Base-by-base conservation (phyloP, 257 asterid species). In the Verbascum thapsus region DNA sequence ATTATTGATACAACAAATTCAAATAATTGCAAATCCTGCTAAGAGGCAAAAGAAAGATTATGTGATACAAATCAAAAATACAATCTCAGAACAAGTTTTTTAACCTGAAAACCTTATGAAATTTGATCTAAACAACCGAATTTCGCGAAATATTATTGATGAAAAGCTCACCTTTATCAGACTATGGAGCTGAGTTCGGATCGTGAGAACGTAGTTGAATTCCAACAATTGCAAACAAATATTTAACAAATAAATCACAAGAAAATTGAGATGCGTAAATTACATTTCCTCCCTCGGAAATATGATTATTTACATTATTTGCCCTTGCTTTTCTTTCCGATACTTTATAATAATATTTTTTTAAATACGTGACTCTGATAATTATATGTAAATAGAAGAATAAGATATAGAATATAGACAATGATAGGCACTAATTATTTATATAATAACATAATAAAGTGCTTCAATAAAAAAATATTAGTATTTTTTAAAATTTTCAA, bases 1-100 rank as follows among this genome's bases (percentile, higher is more conserved):
- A 91, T 88, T 76, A 91, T 88, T 76, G 76, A 69, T 59, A 12
- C 47, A 7, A 13, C 1, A 16, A 48, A 48, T 16, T 47, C 54
- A 12, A 19, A 0, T 11, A 35, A 13, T 30, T 9, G 47, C 32
- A n/a, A 74, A 41, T n/a, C 57, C 73, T 61, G 69, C 50, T 50
- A 57, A 43, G 32, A 53, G 0, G 7, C 16, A 9, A 48, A 48
- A 66, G 20, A 19, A 7, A 10, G 30, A 44, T 51, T 17, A 7
- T 7, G 10, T 9, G 42, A 43, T 61, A n/a, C 52, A 55, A 64
- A 45, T 39, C 49, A 30, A 52, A n/a, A 57, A 41, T 53, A 6
- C 0, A 15, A 55, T 39, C 56, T 40, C 48, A 53, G 64, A 6
- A 15, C n/a, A 40, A 52, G 13, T 11, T n/a, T 8, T 13, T 15